These are phyloP conservation scores for Ascocoryne sarcoides DNA, from an alignment of 2,329 filamentous ascomycete species.

Conservation along the genomic window DNA sequence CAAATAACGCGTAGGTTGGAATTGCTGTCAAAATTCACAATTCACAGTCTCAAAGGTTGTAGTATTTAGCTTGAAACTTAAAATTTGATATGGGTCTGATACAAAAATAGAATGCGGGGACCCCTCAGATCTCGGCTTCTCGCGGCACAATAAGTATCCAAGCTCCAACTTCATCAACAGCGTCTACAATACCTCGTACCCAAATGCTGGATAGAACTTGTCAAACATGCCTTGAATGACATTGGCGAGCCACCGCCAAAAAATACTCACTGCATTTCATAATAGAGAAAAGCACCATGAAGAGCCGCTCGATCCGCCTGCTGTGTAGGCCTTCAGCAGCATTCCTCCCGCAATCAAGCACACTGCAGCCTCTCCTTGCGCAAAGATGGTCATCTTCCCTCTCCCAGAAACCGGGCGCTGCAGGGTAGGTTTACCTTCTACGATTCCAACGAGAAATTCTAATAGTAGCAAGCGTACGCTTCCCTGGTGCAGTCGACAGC, in stretches of 20 bases:
- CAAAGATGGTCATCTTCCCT: constrained; percentile 23
- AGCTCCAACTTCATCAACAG: background rate
- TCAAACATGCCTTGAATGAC: background rate
- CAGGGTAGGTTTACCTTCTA: constrained; percentile 19
- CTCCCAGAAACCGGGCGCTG: constrained; percentile 22
- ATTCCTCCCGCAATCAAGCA: background rate
- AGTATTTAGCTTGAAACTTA: no score
- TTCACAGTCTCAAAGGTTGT: no score
- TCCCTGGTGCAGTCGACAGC: constrained; percentile 92
- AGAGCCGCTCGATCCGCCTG: background rate
- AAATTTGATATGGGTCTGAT: no score
- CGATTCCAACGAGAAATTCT: constrained; percentile 3
- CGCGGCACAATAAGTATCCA: no score
- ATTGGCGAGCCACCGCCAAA: background rate
- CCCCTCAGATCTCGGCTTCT: background rate
- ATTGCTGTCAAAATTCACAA: no score
- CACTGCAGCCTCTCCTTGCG: background rate
- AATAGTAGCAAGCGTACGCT: constrained; percentile 45
- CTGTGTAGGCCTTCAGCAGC: background rate
- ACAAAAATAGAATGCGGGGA: no score
- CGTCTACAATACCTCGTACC: no score
- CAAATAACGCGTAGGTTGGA: no score
- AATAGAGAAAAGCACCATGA: no score
- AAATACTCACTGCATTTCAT: background rate
- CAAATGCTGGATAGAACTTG: background rate